Evolutionary conservation across 495 filamentous ascomycete genomes (phyloP).

Genomic region (Penicillium roqueforti): DNA sequence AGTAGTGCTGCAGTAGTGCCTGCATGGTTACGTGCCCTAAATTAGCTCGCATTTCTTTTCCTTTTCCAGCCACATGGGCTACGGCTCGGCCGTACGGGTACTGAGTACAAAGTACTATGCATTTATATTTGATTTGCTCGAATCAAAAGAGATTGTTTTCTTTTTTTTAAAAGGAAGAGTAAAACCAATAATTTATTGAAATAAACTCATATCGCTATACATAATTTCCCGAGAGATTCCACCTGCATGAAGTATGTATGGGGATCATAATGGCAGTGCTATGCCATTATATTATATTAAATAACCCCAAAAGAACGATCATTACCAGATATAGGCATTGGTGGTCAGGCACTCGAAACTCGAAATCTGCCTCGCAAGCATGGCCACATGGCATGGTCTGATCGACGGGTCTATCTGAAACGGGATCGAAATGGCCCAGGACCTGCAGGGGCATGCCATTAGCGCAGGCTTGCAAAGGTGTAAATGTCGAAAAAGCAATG

Average conservation of each 20-base stretch:
- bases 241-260: no score
- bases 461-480: neutral
- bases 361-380: neutral
- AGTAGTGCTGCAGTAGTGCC: conserved; percentile 7
- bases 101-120: no score
- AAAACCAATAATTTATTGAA: no score
- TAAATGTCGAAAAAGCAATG: no score
- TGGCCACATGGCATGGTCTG: conserved; percentile 10
- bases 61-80: conserved; percentile 6
- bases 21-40: conserved; percentile 2
- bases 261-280: no score
- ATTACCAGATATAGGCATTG: neutral
- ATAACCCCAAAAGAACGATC: neutral
- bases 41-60: conserved; percentile 1
- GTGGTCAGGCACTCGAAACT: neutral
- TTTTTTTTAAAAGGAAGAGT: no score
- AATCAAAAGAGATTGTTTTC: no score
- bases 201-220: no score
- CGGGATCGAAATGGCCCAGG: neutral
- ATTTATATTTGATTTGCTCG: no score
- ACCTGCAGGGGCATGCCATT: neutral
- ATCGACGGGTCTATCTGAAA: conserved; percentile 7
- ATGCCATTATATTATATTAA: no score
- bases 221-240: no score
- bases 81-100: neutral